phyloP scores from a whole-genome alignment of 257 asterid genomes.

The Solanum chilense region DNA sequence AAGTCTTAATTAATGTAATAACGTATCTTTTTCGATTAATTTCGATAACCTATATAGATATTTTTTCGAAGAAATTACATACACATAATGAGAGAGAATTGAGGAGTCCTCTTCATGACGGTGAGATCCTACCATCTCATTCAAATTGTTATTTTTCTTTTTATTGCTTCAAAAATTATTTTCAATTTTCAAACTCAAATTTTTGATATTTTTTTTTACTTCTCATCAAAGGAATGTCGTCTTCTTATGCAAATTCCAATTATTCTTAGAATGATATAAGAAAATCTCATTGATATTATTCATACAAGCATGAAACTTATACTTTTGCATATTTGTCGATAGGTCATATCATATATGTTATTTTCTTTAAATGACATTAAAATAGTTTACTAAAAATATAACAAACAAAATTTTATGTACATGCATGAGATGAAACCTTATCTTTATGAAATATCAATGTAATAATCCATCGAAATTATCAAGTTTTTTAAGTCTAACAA shows the following conservation, averaged over 20 bases:
- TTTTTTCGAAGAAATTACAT: too few relatives aligned
- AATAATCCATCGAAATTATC: too few relatives aligned
- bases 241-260: too few relatives aligned
- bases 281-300: too few relatives aligned
- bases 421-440: too few relatives aligned
- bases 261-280: neutral
- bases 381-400: too few relatives aligned
- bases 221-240: too few relatives aligned
- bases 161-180: neutral
- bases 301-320: neutral
- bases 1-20: neutral
- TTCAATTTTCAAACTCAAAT: neutral
- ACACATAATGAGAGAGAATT: neutral
- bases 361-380: too few relatives aligned
- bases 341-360: neutral
- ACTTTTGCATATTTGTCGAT: neutral
- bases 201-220: too few relatives aligned
- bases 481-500: neutral
- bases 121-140: neutral
- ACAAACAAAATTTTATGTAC: neutral
- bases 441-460: too few relatives aligned
- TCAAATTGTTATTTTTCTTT: too few relatives aligned
- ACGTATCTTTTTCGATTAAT: neutral
- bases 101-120: too few relatives aligned
- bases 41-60: neutral